Base-by-base conservation (phyloP, 2,329 filamentous ascomycete species). In the Hysterium pulicare region DNA sequence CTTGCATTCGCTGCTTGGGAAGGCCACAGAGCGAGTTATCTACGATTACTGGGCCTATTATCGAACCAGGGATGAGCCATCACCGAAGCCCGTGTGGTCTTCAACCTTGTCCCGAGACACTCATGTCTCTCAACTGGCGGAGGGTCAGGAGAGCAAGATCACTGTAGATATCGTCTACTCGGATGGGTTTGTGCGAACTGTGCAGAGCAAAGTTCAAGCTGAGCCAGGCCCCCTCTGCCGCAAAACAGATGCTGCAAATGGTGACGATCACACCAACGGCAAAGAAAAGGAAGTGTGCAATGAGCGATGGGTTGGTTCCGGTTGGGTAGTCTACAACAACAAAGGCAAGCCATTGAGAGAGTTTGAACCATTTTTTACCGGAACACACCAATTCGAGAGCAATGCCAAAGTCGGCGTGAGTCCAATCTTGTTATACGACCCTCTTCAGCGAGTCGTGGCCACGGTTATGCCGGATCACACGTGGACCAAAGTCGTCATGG, bases 271-370 rank as follows among this genome's bases (percentile, higher is more conserved):
- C n/a, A n/a, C n/a, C n/a, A n/a, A n/a, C n/a, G n/a, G n/a, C n/a
- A n/a, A n/a, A n/a, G n/a, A n/a, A n/a, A 24, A 19, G 23, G 35
- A 31, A 20, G 38, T 19, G 5, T 21, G 28, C n/a, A n/a, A n/a
- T n/a, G n/a, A 33, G 19, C 41, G 41, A 9, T 59, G 56, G 56
- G 33, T 49, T 4, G 32, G 32, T 13, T 50, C 37, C 33, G 48
- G 47, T 6, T 57, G 55, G 53, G 41, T 38, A 1, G 43, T 58
- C 15, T 45, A 35, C 34, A 57, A 60, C 42, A 54, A 50, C 40
- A 60, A 60, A 20, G 44, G 44, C 20, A 33, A 41, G 2, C 35
- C 51, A 11, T 43, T 58, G 4, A 34, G 33, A 17, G 20, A 49
- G 30, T 58, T 44, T 28, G 47, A 56, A 16, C 54, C 54, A 3